Base-by-base conservation (phyloP, 2,329 filamentous ascomycete species). In the Amauroascus verrucosus region DNA sequence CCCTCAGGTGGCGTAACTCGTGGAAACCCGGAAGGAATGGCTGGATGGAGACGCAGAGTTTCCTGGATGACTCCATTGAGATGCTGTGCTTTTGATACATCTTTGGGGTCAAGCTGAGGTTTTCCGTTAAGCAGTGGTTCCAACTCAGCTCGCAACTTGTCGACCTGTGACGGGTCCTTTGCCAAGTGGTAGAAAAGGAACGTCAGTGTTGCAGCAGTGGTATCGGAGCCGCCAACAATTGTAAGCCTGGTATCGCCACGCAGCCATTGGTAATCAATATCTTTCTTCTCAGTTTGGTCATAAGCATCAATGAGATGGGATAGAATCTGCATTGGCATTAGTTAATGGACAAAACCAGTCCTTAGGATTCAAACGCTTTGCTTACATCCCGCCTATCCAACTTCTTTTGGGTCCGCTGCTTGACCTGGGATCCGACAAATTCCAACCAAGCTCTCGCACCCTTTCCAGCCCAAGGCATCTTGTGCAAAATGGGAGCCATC, bases 11-110 rank as follows among this genome's bases (percentile, higher is more conserved):
- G 71, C 1, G 71, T 72, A 11, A 65, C 46, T 2, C 73, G 62
- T 28, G 62, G 60, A 22, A 71, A 43, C 0, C 65, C 69, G 6
- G 63, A 64, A 1, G 69, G 67, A 1, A 72, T 66, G 0, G 70
- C 63, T 5, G 72, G 70, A 50, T 72, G 63, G 3, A 75, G 60
- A n/a, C 72, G 66, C 3, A 74, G 59, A 1, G 70, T 62, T 56
- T 75, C 72, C 52, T 74, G 67, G 62, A 73, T 71, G n/a, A 66
- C 59, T 14, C 63, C 67, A 52, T 72, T 70, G 13, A 74, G 62
- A 41, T 41, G 33, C 14, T 37, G 33, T n/a, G 33, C 33, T n/a
- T 37, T 37, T 7, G 33, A 11, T 37, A 37, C 33, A n/a, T 37
- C 33, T n/a, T 37, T 37, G 33, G 33, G 33, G 33, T 37, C 33